Base-by-base conservation (phyloP, 192 early-diverging fungal genomes). In the Backusella luteola region DNA sequence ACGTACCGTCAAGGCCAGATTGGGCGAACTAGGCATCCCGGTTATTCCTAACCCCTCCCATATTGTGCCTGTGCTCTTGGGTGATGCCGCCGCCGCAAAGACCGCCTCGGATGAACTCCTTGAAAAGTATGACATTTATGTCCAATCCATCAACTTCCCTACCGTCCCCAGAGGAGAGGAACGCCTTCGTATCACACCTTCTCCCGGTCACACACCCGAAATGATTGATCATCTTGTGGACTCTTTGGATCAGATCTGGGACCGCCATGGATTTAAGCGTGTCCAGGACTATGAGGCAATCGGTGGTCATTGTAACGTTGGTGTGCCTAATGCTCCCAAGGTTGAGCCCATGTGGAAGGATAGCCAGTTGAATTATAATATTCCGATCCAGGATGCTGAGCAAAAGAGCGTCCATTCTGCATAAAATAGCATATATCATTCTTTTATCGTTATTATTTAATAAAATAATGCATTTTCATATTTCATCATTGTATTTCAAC, bases 31-130 rank as follows among this genome's bases (percentile, higher is more conserved):
- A n/a, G 96, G 93, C 71, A 97, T 99, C 76, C 97, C 97, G 11
- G 97, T 98, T 9, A 90, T 97, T 39, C 97, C 97, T 76, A 99
- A 99, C 86, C 96, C 97, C 15, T 96, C 95, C 77, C 97, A 99
- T 83, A 99, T 99, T 84, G 97, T 99, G 52, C 97, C 97, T 23
- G 94, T 99, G 21, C 91, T 99, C 56, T 93, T 99, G n/a, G 97
- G 97, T 73, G 95, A 99, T 79, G 97, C 97, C 66, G 96, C 96
- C 79, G 87, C 89, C 73, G 94, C 93, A 82, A 99, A 98, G 85
- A 88, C 87, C 9, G 94, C 97, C 42, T 95, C 93, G 23, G 97
- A 99, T 81, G 93, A 96, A 87, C 87, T 99, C 63, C 85, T 99
- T 41, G 81, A 78, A 84, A 89, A 94, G 75, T 93, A 95, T 87